Base-by-base conservation (phyloP, 306 rosid species). In the Boehmeria nivea region DNA sequence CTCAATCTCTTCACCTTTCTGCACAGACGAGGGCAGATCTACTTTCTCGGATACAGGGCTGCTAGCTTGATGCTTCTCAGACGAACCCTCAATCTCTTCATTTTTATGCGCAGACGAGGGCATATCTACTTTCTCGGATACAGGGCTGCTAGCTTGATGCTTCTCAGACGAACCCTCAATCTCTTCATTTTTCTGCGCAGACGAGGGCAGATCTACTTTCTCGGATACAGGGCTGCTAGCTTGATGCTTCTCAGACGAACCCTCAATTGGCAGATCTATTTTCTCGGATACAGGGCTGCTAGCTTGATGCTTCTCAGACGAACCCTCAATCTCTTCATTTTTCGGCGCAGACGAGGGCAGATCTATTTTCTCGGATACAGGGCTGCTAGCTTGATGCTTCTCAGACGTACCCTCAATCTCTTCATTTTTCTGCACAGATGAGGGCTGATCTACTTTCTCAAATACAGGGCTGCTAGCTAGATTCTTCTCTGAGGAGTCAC, bases 381-480 rank as follows among this genome's bases (percentile, higher is more conserved):
- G 27, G 42, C 61, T 34, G 47, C 73, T 62, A 24, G 49, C 36
- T 62, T 44, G 38, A 57, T 44, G 31, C 28, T 56, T 51, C 57
- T 59, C 53, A 5, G 59, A 47, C 17, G 47, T 43, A 40, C 33
- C 11, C 34, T 39, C 63, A 12, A 39, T 51, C 31, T 61, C 52
- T 55, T 59, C 58, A n/a, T 26, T n/a, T 51, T 58, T 54, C 17
- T 18, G 9, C 0, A 55, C n/a, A 16, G 59, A 39, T 0, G 37
- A 56, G 11, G 54, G 18, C 21, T 20, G 27, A 25, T 36, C 47
- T 25, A 48, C 44, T 33, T 54, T 27, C 26, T 36, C 51, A 24
- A 27, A 33, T 6, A 59, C 23, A 45, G 36, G 31, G 42, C 60
- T n/a, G 33, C 64, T 49, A 31, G 51, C 20, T 57, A 34, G 36